Conservation (phyloP, 2,329 filamentous ascomycete species). For the Peltaster fructicola region DNA sequence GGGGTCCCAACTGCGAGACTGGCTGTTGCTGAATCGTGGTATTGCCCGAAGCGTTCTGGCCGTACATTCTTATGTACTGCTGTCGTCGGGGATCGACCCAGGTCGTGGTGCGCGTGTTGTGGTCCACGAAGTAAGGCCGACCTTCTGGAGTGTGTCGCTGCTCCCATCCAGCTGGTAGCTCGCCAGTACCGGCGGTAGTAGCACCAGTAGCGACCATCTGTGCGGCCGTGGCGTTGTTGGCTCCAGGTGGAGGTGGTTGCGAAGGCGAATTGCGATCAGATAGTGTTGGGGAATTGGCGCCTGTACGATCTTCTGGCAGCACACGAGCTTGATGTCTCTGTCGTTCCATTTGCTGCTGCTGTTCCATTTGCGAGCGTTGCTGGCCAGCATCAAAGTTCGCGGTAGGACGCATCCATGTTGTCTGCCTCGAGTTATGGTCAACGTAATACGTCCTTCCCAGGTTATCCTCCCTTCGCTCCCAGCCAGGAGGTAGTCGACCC, state of each 20-base stretch:
- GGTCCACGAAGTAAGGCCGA: slow-evolving; percentile 90
- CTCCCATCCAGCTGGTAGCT: slow-evolving; percentile 92
- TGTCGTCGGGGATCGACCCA: slow-evolving; percentile 96
- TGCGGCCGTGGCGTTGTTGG: slow-evolving; percentile 38
- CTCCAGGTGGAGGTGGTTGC: slow-evolving; percentile 22
- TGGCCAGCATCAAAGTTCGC: slow-evolving; percentile 57
- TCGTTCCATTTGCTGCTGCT: slow-evolving; percentile 82
- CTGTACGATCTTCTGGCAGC: slow-evolving; percentile 85
- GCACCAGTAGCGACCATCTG: slow-evolving; percentile 91
- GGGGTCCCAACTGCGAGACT: slow-evolving; percentile 83
- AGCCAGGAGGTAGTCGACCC: slow-evolving; percentile 76
- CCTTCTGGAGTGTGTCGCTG: slow-evolving; percentile 91
- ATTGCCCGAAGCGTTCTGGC: slow-evolving; percentile 54
- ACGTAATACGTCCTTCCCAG: slow-evolving; percentile 94
- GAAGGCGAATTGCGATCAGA: slow-evolving; percentile 22
- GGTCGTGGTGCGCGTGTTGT: slow-evolving; percentile 93
- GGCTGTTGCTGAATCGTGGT: slow-evolving; percentile 94
- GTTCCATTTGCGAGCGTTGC: slow-evolving; percentile 63
- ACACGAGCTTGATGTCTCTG: slow-evolving; percentile 90
- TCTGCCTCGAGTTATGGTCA: slow-evolving; percentile 91
- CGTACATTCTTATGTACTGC: slow-evolving; percentile 98
- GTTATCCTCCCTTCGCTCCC: slow-evolving; percentile 92
- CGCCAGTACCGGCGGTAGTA: slow-evolving; percentile 84
- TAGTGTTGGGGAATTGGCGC: slow-evolving; percentile 74
- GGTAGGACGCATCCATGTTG: slow-evolving; percentile 89